These are phyloP conservation scores for Aspergillus sp. DNA, from an alignment of 2,329 filamentous ascomycete species.

Conservation along the genomic window DNA sequence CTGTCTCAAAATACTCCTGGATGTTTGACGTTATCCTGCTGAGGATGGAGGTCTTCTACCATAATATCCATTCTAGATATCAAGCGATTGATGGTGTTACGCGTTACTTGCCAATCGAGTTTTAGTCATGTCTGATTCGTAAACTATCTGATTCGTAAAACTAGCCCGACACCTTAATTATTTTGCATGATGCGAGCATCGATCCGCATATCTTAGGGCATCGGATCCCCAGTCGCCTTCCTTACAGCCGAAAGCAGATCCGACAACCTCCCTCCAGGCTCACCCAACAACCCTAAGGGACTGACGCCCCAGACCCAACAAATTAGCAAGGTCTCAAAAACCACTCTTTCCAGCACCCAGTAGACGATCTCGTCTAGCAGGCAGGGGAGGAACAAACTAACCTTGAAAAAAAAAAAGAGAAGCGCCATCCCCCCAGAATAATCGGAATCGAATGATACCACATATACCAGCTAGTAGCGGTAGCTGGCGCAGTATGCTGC, in stretches of 20 bases:
- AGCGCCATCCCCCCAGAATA: constrained; percentile 81
- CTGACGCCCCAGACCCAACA: constrained; percentile 25
- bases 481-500: constrained; percentile 65
- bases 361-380: constrained; percentile 8
- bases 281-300: background rate
- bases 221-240: background rate
- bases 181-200: too few relatives aligned
- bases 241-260: background rate
- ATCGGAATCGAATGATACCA: constrained; percentile 87
- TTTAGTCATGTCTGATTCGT: background rate
- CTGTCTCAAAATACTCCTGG: constrained; percentile 24
- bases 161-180: too few relatives aligned
- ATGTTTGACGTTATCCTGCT: constrained; percentile 9
- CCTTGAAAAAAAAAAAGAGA: constrained; percentile 53
- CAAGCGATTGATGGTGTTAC: constrained; percentile 17
- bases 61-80: constrained; percentile 24
- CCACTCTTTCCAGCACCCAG: constrained; percentile 25
- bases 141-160: too few relatives aligned
- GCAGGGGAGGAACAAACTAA: constrained; percentile 42
- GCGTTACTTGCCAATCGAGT: constrained; percentile 4
- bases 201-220: background rate
- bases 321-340: constrained; percentile 33
- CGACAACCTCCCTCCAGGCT: background rate
- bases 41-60: constrained; percentile 12
- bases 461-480: constrained; percentile 34